A percentile compares a stretch with the other conserved stretches of the same genome.
Conservation (phyloP, 257 asterid genomes). For the Solanum etuberosum region DNA sequence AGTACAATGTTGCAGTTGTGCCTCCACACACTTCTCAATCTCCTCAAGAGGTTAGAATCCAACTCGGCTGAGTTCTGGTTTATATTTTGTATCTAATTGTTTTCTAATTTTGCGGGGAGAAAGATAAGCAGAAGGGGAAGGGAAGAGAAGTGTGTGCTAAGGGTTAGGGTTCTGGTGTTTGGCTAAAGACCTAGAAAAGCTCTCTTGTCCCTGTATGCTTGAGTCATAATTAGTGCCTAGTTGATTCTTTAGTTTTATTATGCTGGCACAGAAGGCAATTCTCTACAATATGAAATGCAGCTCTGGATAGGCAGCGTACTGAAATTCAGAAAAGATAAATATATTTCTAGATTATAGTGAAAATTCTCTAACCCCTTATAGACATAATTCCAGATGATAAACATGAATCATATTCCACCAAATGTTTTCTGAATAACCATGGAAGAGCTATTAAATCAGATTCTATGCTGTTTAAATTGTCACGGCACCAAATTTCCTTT, state of each 20-base stretch:
- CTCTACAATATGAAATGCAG: neutral
- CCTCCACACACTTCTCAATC: conserved; percentile 63
- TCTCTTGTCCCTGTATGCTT: neutral
- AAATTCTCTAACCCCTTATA: neutral
- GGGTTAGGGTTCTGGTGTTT: neutral
- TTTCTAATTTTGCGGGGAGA: neutral
- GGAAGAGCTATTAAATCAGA: neutral
- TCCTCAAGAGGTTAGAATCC: conserved; percentile 69
- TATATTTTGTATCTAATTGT: neutral
- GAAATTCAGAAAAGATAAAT: neutral
- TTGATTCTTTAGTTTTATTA: neutral
- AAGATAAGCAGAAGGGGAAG: neutral
- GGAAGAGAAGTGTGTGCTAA: neutral
- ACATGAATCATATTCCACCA: neutral
- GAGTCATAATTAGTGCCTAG: neutral
- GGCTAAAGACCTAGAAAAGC: neutral
- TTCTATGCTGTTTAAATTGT: neutral
- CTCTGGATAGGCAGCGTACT: neutral
- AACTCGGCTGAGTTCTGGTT: neutral
- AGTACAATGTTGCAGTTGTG: conserved; percentile 44
- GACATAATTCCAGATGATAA: neutral
- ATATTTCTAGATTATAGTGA: neutral
- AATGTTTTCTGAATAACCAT: neutral
- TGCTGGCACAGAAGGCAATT: neutral
- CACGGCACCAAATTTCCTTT: neutral